A percentile compares a stretch with the other conserved stretches of the same genome.
These are phyloP conservation scores for Asterionellopsis glacialis DNA, from an alignment of 108 stramenopile species.

Conservation along the genomic window DNA sequence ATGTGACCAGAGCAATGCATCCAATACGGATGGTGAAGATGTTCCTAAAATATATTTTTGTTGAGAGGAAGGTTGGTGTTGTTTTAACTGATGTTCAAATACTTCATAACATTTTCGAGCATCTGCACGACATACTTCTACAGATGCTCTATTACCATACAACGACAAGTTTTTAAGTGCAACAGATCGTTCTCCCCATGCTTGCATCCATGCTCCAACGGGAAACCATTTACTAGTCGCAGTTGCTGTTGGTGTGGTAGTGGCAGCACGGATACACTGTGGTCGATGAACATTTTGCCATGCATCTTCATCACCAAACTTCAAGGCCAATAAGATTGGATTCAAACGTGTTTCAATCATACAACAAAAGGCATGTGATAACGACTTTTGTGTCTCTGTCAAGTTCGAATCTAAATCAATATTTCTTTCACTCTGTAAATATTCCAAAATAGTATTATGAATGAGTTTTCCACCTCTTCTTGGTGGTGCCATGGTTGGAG, in stretches of 20 bases:
- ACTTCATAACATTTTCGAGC: slow-evolving; percentile 42
- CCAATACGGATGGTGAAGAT: slow-evolving; percentile 35
- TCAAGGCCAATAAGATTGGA: slow-evolving; percentile 37
- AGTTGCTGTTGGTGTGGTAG: background rate
- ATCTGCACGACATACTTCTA: slow-evolving; percentile 25
- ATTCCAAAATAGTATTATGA: slow-evolving; percentile 58
- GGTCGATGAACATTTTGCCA: slow-evolving; percentile 60
- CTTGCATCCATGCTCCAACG: slow-evolving; percentile 48
- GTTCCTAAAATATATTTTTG: slow-evolving; percentile 38
- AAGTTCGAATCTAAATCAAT: slow-evolving; percentile 22
- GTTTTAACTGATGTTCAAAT: slow-evolving; percentile 38
- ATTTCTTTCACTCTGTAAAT: slow-evolving; percentile 27
- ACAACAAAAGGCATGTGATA: slow-evolving; percentile 17
- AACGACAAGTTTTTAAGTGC: slow-evolving; percentile 20
- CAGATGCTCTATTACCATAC: background rate
- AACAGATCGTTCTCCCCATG: slow-evolving; percentile 39
- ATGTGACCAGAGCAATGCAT: slow-evolving; percentile 64
- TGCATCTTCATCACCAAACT: slow-evolving; percentile 59
- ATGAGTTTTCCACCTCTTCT: slow-evolving; percentile 3
- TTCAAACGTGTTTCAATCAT: slow-evolving; percentile 46
- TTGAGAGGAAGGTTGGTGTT: background rate
- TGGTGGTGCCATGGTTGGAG: background rate
- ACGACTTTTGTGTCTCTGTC: slow-evolving; percentile 14
- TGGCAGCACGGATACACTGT: slow-evolving; percentile 41
- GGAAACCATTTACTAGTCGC: slow-evolving; percentile 2